phyloP scores from a whole-genome alignment of 2,329 filamentous ascomycete species.

The Tolypocladium tundrense region DNA sequence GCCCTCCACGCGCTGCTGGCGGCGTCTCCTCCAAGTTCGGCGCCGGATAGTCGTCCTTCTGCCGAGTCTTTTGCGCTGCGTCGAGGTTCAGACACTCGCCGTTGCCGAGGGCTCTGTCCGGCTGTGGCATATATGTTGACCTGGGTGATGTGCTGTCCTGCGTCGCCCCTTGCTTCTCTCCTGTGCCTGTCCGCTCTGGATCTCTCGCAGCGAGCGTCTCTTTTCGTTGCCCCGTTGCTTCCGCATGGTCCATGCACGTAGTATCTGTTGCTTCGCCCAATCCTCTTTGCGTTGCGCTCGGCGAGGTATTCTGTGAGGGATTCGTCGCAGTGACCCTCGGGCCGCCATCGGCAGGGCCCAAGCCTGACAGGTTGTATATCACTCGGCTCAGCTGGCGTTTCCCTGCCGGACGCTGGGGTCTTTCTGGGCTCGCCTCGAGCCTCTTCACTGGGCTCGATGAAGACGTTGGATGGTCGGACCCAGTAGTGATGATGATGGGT shows the following conservation, averaged over 20 bases:
- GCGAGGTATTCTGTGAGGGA: constrained; percentile 15
- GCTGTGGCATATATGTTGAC: constrained; percentile 13
- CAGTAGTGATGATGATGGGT: constrained; percentile 56
- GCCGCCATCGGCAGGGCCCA: constrained; percentile 8
- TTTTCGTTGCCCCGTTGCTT: constrained; percentile 5
- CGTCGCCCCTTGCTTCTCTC: not conserved
- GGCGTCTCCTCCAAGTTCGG: not conserved
- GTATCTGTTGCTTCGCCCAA: constrained; percentile 16
- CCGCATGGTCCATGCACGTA: constrained; percentile 14
- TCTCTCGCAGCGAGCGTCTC: not conserved
- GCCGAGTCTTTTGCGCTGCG: not conserved
- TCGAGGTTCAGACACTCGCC: not conserved
- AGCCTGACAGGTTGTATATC: constrained; percentile 12
- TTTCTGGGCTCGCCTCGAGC: not conserved
- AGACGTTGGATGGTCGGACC: constrained; percentile 25
- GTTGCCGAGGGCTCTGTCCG: not conserved
- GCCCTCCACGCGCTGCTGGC: not conserved
- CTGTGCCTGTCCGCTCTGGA: not conserved
- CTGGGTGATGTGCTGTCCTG: constrained; percentile 14
- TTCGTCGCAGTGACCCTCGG: constrained; percentile 9
- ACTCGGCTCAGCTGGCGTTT: constrained; percentile 5
- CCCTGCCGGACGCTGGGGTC: not conserved
- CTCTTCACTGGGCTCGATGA: constrained; percentile 6
- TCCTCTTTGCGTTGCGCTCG: constrained; percentile 9
- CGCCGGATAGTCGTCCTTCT: not conserved